phyloP scores from a whole-genome alignment of 2,329 filamentous ascomycete genomes.

The Hysterium pulicare region DNA sequence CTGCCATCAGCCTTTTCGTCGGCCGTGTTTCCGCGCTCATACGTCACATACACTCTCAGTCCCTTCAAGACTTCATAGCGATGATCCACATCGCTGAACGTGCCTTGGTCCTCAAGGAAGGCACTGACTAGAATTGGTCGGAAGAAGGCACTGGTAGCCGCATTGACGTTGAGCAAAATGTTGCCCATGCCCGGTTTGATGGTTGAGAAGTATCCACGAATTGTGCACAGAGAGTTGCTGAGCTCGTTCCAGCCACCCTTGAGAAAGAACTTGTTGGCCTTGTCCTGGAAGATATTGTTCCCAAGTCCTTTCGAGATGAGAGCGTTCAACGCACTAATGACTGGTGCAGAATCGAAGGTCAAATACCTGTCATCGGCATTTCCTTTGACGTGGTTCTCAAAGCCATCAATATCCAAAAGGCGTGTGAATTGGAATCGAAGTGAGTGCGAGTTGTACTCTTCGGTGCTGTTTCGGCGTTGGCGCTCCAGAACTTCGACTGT shows the following conservation, averaged over 20 bases:
- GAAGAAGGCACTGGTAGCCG: slow-evolving; percentile 1
- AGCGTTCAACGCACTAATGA: slow-evolving; percentile 15
- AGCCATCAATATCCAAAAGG: not conserved
- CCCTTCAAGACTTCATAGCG: slow-evolving; percentile 5
- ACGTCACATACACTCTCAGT: slow-evolving; percentile 9
- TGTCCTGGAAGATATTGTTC: not conserved
- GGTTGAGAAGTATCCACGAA: slow-evolving; percentile 13
- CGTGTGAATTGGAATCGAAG: not conserved
- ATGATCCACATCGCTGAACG: slow-evolving; percentile 3
- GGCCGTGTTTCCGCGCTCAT: slow-evolving; percentile 4
- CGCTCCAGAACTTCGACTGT: not conserved
- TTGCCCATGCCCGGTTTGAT: slow-evolving; percentile 11
- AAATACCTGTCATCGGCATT: not conserved
- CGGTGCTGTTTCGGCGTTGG: not conserved
- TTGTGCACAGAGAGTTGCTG: slow-evolving; percentile 4
- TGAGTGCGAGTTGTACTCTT: not conserved
- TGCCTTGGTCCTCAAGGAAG: not conserved
- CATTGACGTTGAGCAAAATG: slow-evolving; percentile 17
- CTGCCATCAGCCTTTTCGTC: not conserved
- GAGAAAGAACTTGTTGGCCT: slow-evolving; percentile 19
- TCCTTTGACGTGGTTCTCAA: not conserved
- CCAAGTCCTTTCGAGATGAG: slow-evolving; percentile 11
- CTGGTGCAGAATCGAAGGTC: slow-evolving; percentile 3
- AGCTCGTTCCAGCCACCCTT: slow-evolving; percentile 9
- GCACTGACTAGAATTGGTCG: not conserved